Evolutionary conservation across 108 stramenopile genomes (phyloP), one percentile per base, ranked within the genome.

Genomic region (Nitzschia inconspicua): DNA sequence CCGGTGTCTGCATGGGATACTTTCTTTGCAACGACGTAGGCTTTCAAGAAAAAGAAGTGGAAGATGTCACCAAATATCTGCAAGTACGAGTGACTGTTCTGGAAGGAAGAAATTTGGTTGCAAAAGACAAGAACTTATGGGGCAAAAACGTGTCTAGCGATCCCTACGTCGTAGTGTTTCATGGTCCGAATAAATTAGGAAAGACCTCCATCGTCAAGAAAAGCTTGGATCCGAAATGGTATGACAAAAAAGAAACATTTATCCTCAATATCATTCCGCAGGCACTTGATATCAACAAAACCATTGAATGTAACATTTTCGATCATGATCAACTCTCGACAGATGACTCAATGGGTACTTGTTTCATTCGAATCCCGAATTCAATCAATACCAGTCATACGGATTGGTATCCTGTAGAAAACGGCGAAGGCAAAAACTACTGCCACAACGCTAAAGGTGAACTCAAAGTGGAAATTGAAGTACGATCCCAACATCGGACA

Each of bases 391-490:
- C n/a, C 29, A 63, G 52, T 25, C 26, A 42, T 28, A 24, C 10
- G 4, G 41, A 42, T 18, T 63, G 62, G 62, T 63, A 51, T 31
- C 9, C 50, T 1, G 62, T 63, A 6, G 25, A 50, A 50, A 63
- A 50, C 7, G 62, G 62, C 16, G 27, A 8, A 1, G 62, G 62
- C 10, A 50, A 52, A 16, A 52, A 37, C 23, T 63, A 47, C 43
- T 63, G 62, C 29, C 26, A 47, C 6, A 28, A 63, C 29, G 62
- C 62, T 1, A 40, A 22, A 2, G 62, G 62, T 22, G 37, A 63
- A 41, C 30, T 63, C n/a, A 11, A 43, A 28, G 62, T 63, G 50
- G 62, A 63, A 52, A 52, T 63, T 51, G 62, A 51, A 27, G 48
- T 63, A n/a, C n/a, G n/a, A n/a, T n/a, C n/a, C n/a, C n/a, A n/a